phyloP scores from a whole-genome alignment of 2,329 filamentous ascomycete species.

The Cadophora luteo-olivacea region DNA sequence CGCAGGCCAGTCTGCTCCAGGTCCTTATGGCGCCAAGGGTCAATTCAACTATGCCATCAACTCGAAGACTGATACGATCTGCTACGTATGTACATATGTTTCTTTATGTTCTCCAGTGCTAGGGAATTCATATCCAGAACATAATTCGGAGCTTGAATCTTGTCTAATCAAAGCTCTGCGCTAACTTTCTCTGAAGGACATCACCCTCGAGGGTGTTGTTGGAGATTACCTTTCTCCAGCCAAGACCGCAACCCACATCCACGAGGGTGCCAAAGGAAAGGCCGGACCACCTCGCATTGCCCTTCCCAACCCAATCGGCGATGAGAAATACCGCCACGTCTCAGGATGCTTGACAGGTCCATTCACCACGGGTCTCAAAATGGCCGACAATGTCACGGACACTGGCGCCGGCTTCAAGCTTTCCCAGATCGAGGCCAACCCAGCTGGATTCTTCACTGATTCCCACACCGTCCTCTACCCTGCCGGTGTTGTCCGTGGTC shows the following conservation, averaged over 20 bases:
- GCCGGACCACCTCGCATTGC: constrained; percentile 55
- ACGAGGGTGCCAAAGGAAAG: constrained; percentile 51
- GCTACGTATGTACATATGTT: constrained; percentile 32
- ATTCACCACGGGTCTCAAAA: constrained; percentile 51
- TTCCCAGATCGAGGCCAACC: constrained; percentile 54
- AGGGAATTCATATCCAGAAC: background rate
- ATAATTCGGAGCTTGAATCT: too few species aligned
- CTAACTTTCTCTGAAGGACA: constrained; percentile 41
- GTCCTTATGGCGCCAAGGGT: constrained; percentile 50
- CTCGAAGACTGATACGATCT: constrained; percentile 43
- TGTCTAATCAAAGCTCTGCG: too few species aligned
- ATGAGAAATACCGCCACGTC: constrained; percentile 42
- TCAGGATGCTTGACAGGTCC: constrained; percentile 47
- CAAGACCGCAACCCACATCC: constrained; percentile 56
- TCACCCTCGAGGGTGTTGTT: constrained; percentile 52
- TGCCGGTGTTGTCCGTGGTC: constrained; percentile 55
- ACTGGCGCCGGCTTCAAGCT: constrained; percentile 55
- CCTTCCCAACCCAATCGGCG: constrained; percentile 52
- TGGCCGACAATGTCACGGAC: constrained; percentile 48
- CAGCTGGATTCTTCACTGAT: constrained; percentile 55
- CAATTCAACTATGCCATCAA: constrained; percentile 58
- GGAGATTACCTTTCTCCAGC: constrained; percentile 54
- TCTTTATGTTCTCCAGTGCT: background rate
- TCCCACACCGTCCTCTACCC: constrained; percentile 51
- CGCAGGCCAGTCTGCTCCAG: constrained; percentile 41